Evolutionary conservation across 2,329 filamentous ascomycete genomes (phyloP), one percentile per base, ranked within the genome.

Genomic region (Juglanconis oblonga): DNA sequence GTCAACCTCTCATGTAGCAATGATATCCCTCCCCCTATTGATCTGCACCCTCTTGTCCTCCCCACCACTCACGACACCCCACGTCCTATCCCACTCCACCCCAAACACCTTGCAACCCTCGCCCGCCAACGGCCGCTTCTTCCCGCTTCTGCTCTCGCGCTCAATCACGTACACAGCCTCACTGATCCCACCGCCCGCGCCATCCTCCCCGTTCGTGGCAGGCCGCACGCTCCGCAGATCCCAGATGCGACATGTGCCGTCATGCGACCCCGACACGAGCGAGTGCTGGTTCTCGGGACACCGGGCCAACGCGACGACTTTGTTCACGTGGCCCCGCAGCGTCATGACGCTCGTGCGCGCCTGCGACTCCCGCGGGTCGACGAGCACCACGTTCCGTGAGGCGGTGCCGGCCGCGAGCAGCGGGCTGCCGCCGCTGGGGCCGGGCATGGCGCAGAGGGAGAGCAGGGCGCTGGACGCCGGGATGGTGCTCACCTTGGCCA

Each of bases 21-120:
- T 69, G 48, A 85, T 66, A 59, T 79, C 82, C 64, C 83, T 81
- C 17, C 86, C 87, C 66, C 84, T 82, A 74, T 99, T 97, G 62
- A 99, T 87, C 79, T 99, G 95, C 68, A 99, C 87, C 78, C 86
- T 87, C 79, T 95, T 97, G 72, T 99, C 95, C 81, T 98, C 93
- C 14, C 94, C 92, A 48, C 81, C 92, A 69, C 91, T 96, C 49
- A 97, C 89, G 71, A 99, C 94, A 1, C 95, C 96, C 70, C 96
- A 86, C 6, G 87, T 84, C 72, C 82, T 80, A 74, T 97, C 91
- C 95, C 95, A 99, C 61, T 81, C 84, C 5, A 98, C 90, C 38
- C 86, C 85, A 73, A 98, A 91, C 52, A 99, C 92, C 82, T 98
- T 98, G 64, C 88, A 85, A 31, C 92, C 92, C 62, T 95, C 91